Evolutionary conservation across 768 basidiomycete genomes (phyloP).

Genomic region (Leccinum pellstonianum): DNA sequence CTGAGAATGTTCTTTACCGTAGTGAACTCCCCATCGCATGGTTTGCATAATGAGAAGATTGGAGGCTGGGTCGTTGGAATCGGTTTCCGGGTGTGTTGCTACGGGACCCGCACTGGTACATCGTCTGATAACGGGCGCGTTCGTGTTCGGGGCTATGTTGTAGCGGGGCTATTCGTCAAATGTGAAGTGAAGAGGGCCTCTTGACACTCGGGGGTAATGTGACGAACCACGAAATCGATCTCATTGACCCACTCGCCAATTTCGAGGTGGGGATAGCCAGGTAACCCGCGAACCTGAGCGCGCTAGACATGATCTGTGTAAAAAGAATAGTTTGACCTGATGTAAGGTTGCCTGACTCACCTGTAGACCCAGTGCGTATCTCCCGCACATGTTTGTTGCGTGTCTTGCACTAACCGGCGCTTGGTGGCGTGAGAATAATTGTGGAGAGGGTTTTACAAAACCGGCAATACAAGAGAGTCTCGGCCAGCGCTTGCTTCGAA

Average conservation of each 20-base stretch:
- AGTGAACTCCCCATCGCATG: constrained; percentile 90
- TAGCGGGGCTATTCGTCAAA: constrained; percentile 46
- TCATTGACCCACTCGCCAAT: constrained; percentile 61
- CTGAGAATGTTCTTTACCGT: constrained; percentile 63
- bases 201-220: neutral
- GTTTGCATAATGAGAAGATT: constrained; percentile 61
- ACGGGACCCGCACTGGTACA: constrained; percentile 20
- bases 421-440: neutral
- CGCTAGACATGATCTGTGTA: constrained; percentile 15
- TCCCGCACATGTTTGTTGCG: constrained; percentile 53
- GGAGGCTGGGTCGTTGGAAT: constrained; percentile 8
- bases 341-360: constrained; percentile 26
- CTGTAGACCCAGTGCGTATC: constrained; percentile 53
- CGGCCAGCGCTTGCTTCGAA: too few relatives aligned
- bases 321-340: neutral
- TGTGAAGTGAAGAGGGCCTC: neutral
- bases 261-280: constrained; percentile 41
- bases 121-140: constrained; percentile 71
- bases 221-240: constrained; percentile 50
- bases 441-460: too few relatives aligned
- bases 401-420: too few relatives aligned
- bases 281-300: constrained; percentile 34
- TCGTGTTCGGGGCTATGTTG: constrained; percentile 81
- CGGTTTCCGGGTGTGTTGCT: neutral
- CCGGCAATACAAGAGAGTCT: too few relatives aligned